Percentiles rank a stretch among this genome's conserved stretches.
Evolutionary conservation across 495 filamentous ascomycete species (phyloP).

Genomic region (Aspergillus ostianus): DNA sequence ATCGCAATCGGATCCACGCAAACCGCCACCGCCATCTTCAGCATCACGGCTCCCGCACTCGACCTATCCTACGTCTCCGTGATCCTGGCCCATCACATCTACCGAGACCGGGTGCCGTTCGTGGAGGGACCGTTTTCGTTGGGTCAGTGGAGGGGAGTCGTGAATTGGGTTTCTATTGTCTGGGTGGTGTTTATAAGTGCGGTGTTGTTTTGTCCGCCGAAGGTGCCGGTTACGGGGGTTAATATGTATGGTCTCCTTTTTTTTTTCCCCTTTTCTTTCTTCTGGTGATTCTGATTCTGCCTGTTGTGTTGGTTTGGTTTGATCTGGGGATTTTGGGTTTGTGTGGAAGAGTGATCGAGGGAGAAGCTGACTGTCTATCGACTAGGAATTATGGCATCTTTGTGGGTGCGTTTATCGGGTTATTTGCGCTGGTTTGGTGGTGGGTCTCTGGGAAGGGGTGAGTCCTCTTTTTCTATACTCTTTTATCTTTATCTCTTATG

Average conservation of each 20-base stretch:
- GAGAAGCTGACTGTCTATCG: slow-evolving; percentile 7
- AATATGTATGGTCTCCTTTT: slow-evolving; percentile 61
- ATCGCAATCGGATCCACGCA: slow-evolving; percentile 68
- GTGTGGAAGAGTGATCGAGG: background rate
- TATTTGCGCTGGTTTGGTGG: slow-evolving; percentile 67
- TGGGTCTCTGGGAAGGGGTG: slow-evolving; percentile 58
- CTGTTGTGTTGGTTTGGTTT: no score
- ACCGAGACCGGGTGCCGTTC: slow-evolving; percentile 57
- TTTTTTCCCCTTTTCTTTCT: background rate
- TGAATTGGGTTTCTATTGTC: slow-evolving; percentile 59
- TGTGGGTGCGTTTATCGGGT: slow-evolving; percentile 60
- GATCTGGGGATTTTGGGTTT: background rate
- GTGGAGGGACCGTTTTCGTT: slow-evolving; percentile 64
- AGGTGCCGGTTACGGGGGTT: slow-evolving; percentile 55
- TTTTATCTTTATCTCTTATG: background rate
- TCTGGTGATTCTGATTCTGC: background rate
- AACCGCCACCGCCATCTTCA: slow-evolving; percentile 69
- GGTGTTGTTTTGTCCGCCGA: slow-evolving; percentile 65
- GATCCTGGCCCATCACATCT: slow-evolving; percentile 62
- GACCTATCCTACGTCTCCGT: slow-evolving; percentile 69
- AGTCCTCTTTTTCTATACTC: slow-evolving; percentile 16
- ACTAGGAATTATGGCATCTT: slow-evolving; percentile 65
- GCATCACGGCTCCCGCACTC: slow-evolving; percentile 66
- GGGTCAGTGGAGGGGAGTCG: slow-evolving; percentile 55
- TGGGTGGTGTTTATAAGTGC: slow-evolving; percentile 70